These are phyloP conservation scores for Aspergillus amoenus DNA, from an alignment of 2,329 filamentous ascomycete species.

Conservation along the genomic window DNA sequence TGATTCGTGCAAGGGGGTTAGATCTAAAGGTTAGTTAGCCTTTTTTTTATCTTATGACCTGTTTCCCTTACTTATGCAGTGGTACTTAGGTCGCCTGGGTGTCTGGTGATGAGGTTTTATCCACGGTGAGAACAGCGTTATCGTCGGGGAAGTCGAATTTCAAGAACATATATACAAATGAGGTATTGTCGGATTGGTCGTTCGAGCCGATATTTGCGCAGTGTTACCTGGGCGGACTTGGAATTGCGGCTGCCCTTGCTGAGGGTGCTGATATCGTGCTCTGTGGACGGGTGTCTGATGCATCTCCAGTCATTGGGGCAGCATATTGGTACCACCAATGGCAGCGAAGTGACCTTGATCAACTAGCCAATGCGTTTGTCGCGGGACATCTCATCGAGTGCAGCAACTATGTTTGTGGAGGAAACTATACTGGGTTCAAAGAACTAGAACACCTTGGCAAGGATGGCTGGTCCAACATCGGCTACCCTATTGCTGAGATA, in stretches of 20 bases:
- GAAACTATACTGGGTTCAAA: conserved; percentile 47
- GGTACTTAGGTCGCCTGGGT: conserved; percentile 46
- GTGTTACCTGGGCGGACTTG: conserved; percentile 41
- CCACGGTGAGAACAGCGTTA: conserved; percentile 32
- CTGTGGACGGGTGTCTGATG: conserved; percentile 47
- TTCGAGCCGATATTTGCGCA: conserved; percentile 32
- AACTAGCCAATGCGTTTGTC: conserved; percentile 41
- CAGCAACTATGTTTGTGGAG: conserved; percentile 45
- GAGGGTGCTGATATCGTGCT: conserved; percentile 47
- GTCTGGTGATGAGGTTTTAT: conserved; percentile 47
- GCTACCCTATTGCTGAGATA: conserved; percentile 50
- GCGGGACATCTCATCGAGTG: conserved; percentile 43
- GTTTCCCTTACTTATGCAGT: not conserved
- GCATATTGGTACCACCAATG: conserved; percentile 47
- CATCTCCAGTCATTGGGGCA: conserved; percentile 44
- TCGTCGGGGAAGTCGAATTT: conserved; percentile 35
- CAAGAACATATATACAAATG: conserved; percentile 42
- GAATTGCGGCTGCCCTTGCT: conserved; percentile 40
- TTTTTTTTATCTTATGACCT: not conserved
- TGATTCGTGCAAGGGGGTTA: conserved; percentile 41
- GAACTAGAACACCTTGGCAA: conserved; percentile 24
- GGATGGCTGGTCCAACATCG: conserved; percentile 46
- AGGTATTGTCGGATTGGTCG: conserved; percentile 34
- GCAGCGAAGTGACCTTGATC: conserved; percentile 36
- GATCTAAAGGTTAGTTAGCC: conserved; percentile 34